Base-by-base conservation (phyloP, 176 grass and related monocot species). In the Saccharum spontaneum region DNA sequence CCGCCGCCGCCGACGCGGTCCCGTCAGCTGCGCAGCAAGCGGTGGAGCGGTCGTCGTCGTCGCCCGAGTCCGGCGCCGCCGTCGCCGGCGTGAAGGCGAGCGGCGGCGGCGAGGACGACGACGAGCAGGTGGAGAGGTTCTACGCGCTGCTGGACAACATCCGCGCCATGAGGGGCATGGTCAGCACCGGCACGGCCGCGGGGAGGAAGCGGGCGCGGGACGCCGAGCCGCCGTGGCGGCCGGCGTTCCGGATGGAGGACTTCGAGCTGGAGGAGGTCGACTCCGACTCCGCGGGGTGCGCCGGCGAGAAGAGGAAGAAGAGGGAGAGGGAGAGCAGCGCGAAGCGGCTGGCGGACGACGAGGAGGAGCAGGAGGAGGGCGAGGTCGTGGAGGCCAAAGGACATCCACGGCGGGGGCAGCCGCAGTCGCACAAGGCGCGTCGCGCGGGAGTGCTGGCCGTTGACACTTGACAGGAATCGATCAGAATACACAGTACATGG, bases 141-240 rank as follows among this genome's bases (percentile, higher is more conserved):
- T 89, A 89, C 76, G 82, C 87, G 45, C 76, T 89, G 75, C 68
- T 89, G 24, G 76, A 77, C 1, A 89, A 84, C 82, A 80, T 89
- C 69, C 75, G 76, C 6, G 82, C 87, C 45, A 33, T 80, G 60
- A 67, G 76, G 38, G 38, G n/a, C 82, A 73, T 89, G 28, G 45
- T 79, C 46, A 20, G 23, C 36, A 0, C 12, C 22, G 24, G 15
- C 13, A 5, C 18, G 65, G 65, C 39, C 0, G 20, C 28, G 69
- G 10, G 20, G 15, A 89, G 69, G 82, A 89, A 89, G 76, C 76
- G 82, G 60, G 28, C 61, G 60, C 83, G 82, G 60, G 69, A n/a
- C 0, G 46, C 67, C 57, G 75, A 73, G 59, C 26, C 75, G 26
- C 69, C 82, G 76, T 89, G 87, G 87, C 52, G 69, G 76, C 87